phyloP scores from a whole-genome alignment of 192 early-diverging fungal species.

The Podila clonocystis region DNA sequence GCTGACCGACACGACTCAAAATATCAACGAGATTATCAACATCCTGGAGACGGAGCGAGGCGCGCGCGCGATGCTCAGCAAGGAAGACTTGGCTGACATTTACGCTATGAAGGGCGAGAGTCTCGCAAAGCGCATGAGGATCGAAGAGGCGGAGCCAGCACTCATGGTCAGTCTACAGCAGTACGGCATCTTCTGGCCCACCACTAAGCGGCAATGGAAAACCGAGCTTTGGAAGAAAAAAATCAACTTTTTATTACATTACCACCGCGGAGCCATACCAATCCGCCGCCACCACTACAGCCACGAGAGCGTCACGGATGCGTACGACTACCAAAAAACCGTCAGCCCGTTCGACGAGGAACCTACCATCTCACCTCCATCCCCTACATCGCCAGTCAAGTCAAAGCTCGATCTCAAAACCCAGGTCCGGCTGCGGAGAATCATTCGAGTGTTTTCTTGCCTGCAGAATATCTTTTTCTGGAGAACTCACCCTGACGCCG shows the following conservation, averaged over 20 bases:
- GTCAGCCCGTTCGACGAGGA: not conserved
- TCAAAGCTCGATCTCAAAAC: conserved; percentile 16
- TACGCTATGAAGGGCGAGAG: conserved; percentile 55
- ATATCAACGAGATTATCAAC: conserved; percentile 47
- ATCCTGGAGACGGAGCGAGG: conserved; percentile 52
- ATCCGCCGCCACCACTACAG: not conserved
- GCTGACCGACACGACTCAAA: conserved; percentile 50
- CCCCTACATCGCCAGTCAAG: not conserved
- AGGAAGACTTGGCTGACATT: conserved; percentile 51
- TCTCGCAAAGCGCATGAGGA: conserved; percentile 53
- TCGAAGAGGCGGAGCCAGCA: conserved; percentile 48
- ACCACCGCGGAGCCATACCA: conserved; percentile 8
- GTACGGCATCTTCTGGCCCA: conserved; percentile 30
- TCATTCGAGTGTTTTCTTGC: conserved; percentile 27
- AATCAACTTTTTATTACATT: conserved; percentile 23
- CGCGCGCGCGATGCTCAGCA: conserved; percentile 23
- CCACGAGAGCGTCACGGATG: not conserved
- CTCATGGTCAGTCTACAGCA: conserved; percentile 16
- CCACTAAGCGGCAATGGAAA: conserved; percentile 27
- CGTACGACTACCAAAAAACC: not conserved
- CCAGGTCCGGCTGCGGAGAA: conserved; percentile 6
- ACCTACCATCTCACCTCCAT: not conserved
- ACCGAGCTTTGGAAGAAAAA: conserved; percentile 14
- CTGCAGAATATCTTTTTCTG: conserved; percentile 40
- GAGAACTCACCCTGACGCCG: conserved; percentile 12